phyloP scores from a whole-genome alignment of 345 rosid species.

The Orychophragmus violaceus region DNA sequence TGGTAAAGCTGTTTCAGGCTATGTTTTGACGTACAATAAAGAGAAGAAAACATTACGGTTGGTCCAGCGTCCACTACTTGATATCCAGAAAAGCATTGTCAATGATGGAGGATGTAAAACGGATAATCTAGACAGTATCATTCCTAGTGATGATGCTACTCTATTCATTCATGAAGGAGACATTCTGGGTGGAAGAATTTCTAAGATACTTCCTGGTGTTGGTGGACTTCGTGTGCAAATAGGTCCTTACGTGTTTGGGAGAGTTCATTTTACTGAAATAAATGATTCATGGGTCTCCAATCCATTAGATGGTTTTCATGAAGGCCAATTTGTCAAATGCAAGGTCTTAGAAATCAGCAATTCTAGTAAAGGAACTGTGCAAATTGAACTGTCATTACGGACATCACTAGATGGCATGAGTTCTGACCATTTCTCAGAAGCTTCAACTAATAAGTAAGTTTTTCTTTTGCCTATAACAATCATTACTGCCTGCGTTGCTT shows the following conservation, averaged over 20 bases:
- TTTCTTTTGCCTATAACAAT: background rate
- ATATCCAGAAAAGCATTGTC: constrained; percentile 14
- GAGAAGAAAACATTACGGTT: constrained; percentile 65
- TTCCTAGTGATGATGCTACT: constrained; percentile 32
- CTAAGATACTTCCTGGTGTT: constrained; percentile 65
- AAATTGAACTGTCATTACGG: constrained; percentile 72
- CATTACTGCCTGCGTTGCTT: background rate
- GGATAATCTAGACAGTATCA: constrained; percentile 26
- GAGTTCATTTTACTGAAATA: constrained; percentile 84
- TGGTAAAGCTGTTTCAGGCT: constrained; percentile 64
- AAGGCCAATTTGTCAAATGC: constrained; percentile 89
- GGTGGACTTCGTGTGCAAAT: constrained; percentile 87
- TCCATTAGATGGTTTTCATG: constrained; percentile 62
- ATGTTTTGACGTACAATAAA: constrained; percentile 56
- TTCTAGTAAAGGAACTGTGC: constrained; percentile 59
- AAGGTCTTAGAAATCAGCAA: constrained; percentile 76
- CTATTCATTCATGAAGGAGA: constrained; percentile 70
- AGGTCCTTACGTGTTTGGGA: constrained; percentile 73
- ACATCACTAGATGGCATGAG: constrained; percentile 55
- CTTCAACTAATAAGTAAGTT: constrained; percentile 43
- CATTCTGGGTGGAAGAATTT: constrained; percentile 77
- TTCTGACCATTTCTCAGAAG: constrained; percentile 34
- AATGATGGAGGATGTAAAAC: constrained; percentile 17
- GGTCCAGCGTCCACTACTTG: constrained; percentile 49
- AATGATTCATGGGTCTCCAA: constrained; percentile 62